phyloP scores from a whole-genome alignment of 2,329 filamentous ascomycete genomes.

The Aureobasidium namibiae region DNA sequence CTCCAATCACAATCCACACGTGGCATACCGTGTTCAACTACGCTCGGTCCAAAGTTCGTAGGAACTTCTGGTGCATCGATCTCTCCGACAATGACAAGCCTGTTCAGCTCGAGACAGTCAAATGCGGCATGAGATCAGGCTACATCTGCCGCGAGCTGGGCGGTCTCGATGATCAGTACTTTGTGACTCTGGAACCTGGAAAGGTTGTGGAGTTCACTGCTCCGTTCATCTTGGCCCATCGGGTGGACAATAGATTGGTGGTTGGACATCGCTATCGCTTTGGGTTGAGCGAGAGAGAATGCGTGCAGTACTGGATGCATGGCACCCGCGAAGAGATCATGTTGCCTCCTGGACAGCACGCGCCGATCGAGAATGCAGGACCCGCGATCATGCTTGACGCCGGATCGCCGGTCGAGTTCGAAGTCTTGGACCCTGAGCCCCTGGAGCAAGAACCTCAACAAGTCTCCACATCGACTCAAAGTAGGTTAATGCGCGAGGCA shows the following conservation, averaged over 20 bases:
- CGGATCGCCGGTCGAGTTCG: not conserved
- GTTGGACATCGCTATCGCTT: slow-evolving; percentile 11
- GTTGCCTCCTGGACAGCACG: not conserved
- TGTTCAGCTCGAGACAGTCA: not conserved
- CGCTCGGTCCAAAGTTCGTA: slow-evolving; percentile 9
- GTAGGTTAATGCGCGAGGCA: no score
- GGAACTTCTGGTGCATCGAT: slow-evolving; percentile 15
- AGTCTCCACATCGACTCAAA: no score
- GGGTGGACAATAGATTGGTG: not conserved
- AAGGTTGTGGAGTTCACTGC: not conserved
- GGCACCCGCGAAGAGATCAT: slow-evolving; percentile 7
- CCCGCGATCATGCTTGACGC: not conserved
- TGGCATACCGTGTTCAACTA: slow-evolving; percentile 15
- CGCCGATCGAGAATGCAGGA: not conserved
- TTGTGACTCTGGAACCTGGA: not conserved
- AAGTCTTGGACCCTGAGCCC: not conserved
- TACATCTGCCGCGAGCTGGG: not conserved
- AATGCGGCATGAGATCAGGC: not conserved
- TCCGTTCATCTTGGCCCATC: not conserved
- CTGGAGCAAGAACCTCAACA: no score
- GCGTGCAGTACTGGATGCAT: not conserved
- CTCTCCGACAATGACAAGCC: not conserved
- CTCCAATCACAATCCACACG: slow-evolving; percentile 16
- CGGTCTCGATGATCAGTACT: not conserved
- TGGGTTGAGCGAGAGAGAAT: not conserved